These are phyloP conservation scores for Agrostemma githago DNA, from an alignment of 148 eudicot species.

Conservation along the genomic window DNA sequence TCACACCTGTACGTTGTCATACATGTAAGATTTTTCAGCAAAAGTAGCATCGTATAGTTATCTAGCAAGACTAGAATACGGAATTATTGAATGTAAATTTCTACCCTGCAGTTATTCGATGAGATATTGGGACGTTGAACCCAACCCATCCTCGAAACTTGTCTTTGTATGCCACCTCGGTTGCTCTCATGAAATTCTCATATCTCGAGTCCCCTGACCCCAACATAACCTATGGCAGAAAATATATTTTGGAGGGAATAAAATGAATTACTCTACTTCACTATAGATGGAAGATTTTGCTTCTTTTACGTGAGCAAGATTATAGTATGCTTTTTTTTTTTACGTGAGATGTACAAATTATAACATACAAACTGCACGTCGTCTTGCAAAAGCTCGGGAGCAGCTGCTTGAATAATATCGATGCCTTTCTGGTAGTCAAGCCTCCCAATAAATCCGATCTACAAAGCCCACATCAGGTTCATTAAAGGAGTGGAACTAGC, in stretches of 20 bases:
- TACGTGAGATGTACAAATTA: too few relatives aligned
- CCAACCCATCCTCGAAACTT: slow-evolving; percentile 97
- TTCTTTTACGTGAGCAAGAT: neutral
- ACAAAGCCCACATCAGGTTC: slow-evolving; percentile 7
- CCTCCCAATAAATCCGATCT: slow-evolving; percentile 98
- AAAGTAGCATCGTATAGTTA: neutral
- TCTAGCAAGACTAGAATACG: neutral
- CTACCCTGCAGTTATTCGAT: slow-evolving; percentile 95
- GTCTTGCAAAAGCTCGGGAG: slow-evolving; percentile 69
- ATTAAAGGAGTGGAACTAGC: neutral
- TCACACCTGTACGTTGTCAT: slow-evolving; percentile 57
- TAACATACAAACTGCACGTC: slow-evolving; percentile 94
- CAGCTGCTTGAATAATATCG: slow-evolving; percentile 68
- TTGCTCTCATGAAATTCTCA: slow-evolving; percentile 91
- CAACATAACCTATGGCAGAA: slow-evolving; percentile 72
- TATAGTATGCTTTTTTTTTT: neutral
- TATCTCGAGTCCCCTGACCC: slow-evolving; percentile 83
- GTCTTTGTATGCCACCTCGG: slow-evolving; percentile 54
- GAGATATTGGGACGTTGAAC: slow-evolving; percentile 90
- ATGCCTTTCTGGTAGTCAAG: slow-evolving; percentile 95
- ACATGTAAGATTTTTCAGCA: slow-evolving; percentile 10
- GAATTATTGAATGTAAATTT: neutral
- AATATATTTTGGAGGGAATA: neutral
- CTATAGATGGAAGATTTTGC: neutral
- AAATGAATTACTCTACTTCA: neutral